Conservation (phyloP, 176 grass and related monocot species). For the Melocanna baccifera region DNA sequence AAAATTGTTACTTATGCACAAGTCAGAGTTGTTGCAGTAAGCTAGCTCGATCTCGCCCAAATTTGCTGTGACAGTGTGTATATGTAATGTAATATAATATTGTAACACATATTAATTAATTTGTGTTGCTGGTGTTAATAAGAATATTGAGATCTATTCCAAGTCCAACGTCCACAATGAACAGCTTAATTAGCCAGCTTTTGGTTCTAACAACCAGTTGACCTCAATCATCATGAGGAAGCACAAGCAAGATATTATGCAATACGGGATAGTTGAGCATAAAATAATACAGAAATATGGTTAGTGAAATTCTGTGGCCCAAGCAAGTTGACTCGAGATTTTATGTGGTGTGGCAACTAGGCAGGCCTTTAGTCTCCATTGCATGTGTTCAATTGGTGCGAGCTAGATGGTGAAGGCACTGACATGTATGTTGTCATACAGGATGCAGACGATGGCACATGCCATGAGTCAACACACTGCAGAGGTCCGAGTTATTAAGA, state of each 20-base stretch:
- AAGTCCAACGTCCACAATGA: constrained; percentile 38
- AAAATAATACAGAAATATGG: not conserved
- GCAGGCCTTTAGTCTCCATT: not conserved
- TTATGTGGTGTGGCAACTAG: constrained; percentile 7
- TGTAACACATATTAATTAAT: not conserved
- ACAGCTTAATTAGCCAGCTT: constrained; percentile 29
- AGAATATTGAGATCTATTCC: constrained; percentile 50
- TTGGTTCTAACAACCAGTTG: constrained; percentile 61
- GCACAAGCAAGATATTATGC: not conserved
- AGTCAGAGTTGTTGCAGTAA: constrained; percentile 21
- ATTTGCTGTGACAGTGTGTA: constrained; percentile 21
- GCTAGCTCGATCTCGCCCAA: not conserved
- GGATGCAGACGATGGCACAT: constrained; percentile 29
- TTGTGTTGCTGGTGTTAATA: constrained; percentile 25
- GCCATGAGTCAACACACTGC: constrained; percentile 30
- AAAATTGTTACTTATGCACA: not conserved
- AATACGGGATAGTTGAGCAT: constrained; percentile 26
- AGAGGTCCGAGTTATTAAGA: constrained; percentile 34
- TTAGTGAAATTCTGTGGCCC: constrained; percentile 45
- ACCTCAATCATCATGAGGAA: constrained; percentile 53
- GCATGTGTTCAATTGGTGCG: not conserved
- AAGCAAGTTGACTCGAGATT: constrained; percentile 48
- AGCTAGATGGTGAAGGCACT: not conserved
- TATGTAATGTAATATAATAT: not conserved
- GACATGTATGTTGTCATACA: not conserved